Evolutionary conservation across 805 yeast genomes (phyloP).

Genomic region (Cyberlindnera euphorbiiphila): DNA sequence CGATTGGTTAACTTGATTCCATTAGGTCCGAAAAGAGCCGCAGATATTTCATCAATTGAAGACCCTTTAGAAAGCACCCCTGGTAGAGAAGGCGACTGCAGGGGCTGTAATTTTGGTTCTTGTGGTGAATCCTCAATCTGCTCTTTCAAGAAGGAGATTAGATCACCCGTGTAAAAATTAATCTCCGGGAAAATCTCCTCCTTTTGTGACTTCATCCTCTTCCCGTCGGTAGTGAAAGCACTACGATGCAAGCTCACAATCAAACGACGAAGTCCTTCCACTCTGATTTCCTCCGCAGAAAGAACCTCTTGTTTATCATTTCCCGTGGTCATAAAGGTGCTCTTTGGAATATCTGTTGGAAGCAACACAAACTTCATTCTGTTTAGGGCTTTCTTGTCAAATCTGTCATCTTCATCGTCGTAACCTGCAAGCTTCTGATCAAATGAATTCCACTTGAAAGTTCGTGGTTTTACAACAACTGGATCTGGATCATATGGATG

Average conservation of each 20-base stretch:
- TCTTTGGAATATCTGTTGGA: constrained; percentile 69
- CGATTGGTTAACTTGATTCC: constrained; percentile 73
- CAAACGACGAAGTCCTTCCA: constrained; percentile 81
- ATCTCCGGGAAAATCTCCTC: constrained; percentile 68
- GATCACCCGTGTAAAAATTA: constrained; percentile 81
- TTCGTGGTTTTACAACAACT: constrained; percentile 46
- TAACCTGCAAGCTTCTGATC: constrained; percentile 93
- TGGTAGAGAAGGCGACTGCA: constrained; percentile 14
- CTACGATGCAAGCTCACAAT: constrained; percentile 61
- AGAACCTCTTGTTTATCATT: constrained; percentile 55
- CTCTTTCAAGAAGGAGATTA: constrained; percentile 60
- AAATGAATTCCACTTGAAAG: constrained; percentile 83
- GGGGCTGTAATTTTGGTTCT: not conserved
- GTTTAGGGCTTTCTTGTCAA: constrained; percentile 45
- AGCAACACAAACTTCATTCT: constrained; percentile 80
- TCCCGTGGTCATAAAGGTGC: constrained; percentile 32
- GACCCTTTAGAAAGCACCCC: constrained; percentile 46
- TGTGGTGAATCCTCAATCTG: constrained; percentile 31
- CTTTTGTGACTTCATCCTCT: constrained; percentile 33
- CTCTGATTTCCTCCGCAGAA: constrained; percentile 78
- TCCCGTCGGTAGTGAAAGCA: constrained; percentile 39
- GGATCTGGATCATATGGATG: constrained; percentile 54
- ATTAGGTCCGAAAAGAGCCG: constrained; percentile 59
- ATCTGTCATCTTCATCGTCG: constrained; percentile 68
- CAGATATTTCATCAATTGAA: constrained; percentile 50